Evolutionary conservation across 306 rosid genomes (phyloP).

Genomic region (Rubus parviflorus): DNA sequence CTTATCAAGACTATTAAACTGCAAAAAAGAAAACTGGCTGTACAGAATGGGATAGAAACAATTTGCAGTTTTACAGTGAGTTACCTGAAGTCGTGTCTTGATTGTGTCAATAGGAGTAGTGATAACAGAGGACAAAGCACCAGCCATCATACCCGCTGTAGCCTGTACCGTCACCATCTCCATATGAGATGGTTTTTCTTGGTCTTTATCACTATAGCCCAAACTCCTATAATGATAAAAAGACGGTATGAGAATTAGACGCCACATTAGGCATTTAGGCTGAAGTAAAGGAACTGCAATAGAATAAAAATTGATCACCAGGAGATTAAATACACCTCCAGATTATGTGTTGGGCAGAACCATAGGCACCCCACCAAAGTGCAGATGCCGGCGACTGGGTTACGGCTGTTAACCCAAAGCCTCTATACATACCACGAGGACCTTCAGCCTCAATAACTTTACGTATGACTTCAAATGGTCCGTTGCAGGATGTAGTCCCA

Average conservation of each 20-base stretch:
- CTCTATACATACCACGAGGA: constrained; percentile 79
- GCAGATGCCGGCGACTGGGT: constrained; percentile 86
- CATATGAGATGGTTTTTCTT: constrained; percentile 69
- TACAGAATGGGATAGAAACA: neutral
- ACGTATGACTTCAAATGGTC: constrained; percentile 57
- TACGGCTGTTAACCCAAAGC: constrained; percentile 73
- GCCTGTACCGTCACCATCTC: constrained; percentile 82
- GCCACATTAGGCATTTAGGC: neutral
- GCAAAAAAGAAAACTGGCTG: neutral
- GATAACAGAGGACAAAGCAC: constrained; percentile 77
- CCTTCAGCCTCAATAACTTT: constrained; percentile 68
- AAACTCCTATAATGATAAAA: constrained; percentile 48
- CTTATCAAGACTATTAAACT: neutral
- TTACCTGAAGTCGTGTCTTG: constrained; percentile 89
- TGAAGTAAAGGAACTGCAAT: constrained; percentile 9
- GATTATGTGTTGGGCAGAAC: constrained; percentile 75
- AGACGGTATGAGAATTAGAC: neutral
- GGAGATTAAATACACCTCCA: constrained; percentile 61
- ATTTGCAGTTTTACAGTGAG: neutral
- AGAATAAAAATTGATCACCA: neutral
- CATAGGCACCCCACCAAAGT: constrained; percentile 96
- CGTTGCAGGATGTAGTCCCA: constrained; percentile 54
- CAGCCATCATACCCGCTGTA: constrained; percentile 79
- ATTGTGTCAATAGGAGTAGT: constrained; percentile 89
- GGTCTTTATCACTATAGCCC: constrained; percentile 54